Evolutionary conservation across 1,284 basidiomycete genomes (phyloP), one percentile per base, ranked within the genome.

Genomic region (Pseudozyma thailandica): DNA sequence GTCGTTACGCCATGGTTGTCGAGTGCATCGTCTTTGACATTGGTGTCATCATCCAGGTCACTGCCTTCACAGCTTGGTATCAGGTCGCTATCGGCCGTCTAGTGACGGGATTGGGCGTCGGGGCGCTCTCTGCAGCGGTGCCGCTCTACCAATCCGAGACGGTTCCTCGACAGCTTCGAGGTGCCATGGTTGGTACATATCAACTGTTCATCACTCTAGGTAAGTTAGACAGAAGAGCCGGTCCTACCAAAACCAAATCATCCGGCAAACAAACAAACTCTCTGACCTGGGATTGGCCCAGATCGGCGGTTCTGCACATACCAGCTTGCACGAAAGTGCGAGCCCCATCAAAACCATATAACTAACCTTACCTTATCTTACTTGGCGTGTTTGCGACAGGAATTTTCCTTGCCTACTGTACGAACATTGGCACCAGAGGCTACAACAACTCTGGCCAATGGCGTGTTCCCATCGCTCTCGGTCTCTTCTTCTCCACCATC

Each of bases 91-190:
- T 92, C 48, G 91, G 91, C 8, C 87, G 91, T 26, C 85, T 91
- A 41, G 83, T 92, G 50, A 86, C 88, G 39, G 90, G 78, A 16
- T 20, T 79, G 16, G 66, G 77, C 0, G 75, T 82, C 25, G 81
- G 81, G 26, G 89, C 89, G 0, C 59, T 82, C 1, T 71, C 88
- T 46, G 89, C 90, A 33, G 90, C 89, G 1, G 91, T 93, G 0
- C 92, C 91, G 2, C 58, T 88, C 83, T 91, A 90, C 79, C 89
- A 90, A 85, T 89, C 89, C 7, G 90, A 92, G 82, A 89, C 89
- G 0, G 90, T 90, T 0, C 91, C 91, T 2, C 85, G 89, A 16
- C 88, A 91, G 70, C 89, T 93, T 52, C 88, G 91, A 65, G 91
- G 91, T 21, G 88, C 90, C 1, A 84, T 92, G 23, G 91, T 90